A percentile compares a stretch with the other conserved stretches of the same genome.
phyloP scores from a whole-genome alignment of 2,329 filamentous ascomycete species.

The Beauveria asiatica region DNA sequence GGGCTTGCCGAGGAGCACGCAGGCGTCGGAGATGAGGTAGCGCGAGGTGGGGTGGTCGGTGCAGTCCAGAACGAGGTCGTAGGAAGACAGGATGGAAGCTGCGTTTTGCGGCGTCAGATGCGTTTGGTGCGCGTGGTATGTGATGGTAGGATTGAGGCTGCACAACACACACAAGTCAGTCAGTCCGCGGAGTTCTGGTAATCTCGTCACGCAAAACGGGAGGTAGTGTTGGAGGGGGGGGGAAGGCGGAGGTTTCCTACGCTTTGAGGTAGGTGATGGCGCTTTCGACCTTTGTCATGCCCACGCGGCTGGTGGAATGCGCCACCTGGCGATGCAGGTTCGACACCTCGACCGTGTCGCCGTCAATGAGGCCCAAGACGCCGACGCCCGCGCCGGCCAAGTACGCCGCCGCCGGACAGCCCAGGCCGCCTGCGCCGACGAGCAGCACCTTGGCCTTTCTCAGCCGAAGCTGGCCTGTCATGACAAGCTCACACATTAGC shows the following conservation, averaged over 20 bases:
- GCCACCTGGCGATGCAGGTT: slow-evolving; percentile 91
- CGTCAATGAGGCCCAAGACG: slow-evolving; percentile 75
- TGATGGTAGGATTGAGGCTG: slow-evolving; percentile 65
- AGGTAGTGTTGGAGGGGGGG: too few relatives aligned
- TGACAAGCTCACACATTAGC: neutral
- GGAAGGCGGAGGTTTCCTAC: slow-evolving; percentile 27
- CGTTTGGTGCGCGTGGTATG: slow-evolving; percentile 51
- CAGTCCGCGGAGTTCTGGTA: too few relatives aligned
- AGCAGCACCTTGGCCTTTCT: slow-evolving; percentile 65
- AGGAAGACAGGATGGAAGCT: slow-evolving; percentile 54
- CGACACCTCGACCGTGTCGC: slow-evolving; percentile 77
- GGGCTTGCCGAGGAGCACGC: slow-evolving; percentile 68
- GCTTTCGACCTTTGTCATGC: slow-evolving; percentile 73
- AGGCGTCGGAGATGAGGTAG: slow-evolving; percentile 87
- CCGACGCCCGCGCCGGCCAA: slow-evolving; percentile 84
- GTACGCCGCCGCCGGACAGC: slow-evolving; percentile 89
- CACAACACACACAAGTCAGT: neutral
- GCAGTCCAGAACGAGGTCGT: slow-evolving; percentile 86
- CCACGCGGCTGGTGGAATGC: slow-evolving; percentile 63
- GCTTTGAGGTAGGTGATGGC: slow-evolving; percentile 50
- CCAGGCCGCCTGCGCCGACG: slow-evolving; percentile 80
- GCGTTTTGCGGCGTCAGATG: slow-evolving; percentile 65
- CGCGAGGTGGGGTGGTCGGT: slow-evolving; percentile 88
- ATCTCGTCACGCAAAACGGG: too few relatives aligned
- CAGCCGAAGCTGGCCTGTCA: slow-evolving; percentile 64